Percentiles rank a stretch among this genome's conserved stretches.
phyloP scores from a whole-genome alignment of 371 early-diverging fungal genomes.

The Haplosporangium sp. region DNA sequence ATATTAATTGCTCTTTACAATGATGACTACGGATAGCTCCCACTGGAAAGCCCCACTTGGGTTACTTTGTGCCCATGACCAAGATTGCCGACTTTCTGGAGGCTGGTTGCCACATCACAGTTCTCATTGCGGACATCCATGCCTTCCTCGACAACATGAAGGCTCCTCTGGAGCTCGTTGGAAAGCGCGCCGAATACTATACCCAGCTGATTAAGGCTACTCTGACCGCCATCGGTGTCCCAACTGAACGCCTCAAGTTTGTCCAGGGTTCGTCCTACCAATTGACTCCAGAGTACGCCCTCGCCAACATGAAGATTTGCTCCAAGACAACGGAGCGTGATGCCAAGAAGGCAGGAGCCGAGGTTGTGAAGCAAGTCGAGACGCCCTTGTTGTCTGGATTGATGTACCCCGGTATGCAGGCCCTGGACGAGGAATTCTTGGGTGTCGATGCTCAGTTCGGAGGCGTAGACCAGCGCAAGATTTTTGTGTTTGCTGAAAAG shows the following conservation, averaged over 20 bases:
- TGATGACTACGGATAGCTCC: slow-evolving; percentile 70
- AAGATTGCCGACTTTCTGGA: slow-evolving; percentile 98
- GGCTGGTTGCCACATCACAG: slow-evolving; percentile 96
- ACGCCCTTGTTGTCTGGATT: slow-evolving; percentile 95
- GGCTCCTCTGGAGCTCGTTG: slow-evolving; percentile 95
- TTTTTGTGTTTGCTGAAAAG: slow-evolving; percentile 98
- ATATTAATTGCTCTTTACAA: not conserved
- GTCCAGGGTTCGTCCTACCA: slow-evolving; percentile 95
- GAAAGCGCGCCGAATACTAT: slow-evolving; percentile 95
- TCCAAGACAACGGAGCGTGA: slow-evolving; percentile 95
- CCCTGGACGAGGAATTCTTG: slow-evolving; percentile 99
- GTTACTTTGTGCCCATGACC: slow-evolving; percentile 98
- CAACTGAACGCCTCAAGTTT: slow-evolving; percentile 93
- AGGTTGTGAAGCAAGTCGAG: slow-evolving; percentile 99
- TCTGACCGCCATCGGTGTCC: slow-evolving; percentile 90
- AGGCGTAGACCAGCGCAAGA: slow-evolving; percentile 99
- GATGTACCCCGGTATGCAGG: slow-evolving; percentile 99
- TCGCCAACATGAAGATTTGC: slow-evolving; percentile 95
- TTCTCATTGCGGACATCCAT: slow-evolving; percentile 98
- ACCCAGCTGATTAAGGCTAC: slow-evolving; percentile 93
- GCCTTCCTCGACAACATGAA: slow-evolving; percentile 99
- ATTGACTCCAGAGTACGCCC: slow-evolving; percentile 87
- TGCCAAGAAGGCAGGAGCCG: slow-evolving; percentile 99
- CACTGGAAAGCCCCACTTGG: slow-evolving; percentile 99
- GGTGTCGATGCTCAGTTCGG: slow-evolving; percentile 99